Conservation (phyloP, 2,329 filamentous ascomycete genomes). For the Trichoderma harzianum region DNA sequence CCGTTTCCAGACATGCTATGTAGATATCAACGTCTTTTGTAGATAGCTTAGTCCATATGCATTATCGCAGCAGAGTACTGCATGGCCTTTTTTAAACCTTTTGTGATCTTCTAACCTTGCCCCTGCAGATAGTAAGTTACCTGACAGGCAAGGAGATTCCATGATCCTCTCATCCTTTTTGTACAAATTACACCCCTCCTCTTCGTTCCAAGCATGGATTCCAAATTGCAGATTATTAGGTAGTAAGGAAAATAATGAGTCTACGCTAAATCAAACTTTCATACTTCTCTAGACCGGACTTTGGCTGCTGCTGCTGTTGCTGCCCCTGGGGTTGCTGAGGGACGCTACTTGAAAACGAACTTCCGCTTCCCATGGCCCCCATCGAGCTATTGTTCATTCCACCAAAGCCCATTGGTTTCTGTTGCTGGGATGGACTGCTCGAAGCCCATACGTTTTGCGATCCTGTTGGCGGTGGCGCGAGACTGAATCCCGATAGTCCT, state of each 20-base stretch:
- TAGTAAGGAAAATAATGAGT: not conserved
- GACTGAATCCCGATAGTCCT: constrained; percentile 42
- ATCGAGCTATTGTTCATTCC: constrained; percentile 22
- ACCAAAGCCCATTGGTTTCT: constrained; percentile 19
- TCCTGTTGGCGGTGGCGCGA: constrained; percentile 41
- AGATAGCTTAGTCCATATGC: no score
- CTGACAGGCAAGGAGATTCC: not conserved
- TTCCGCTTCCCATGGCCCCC: constrained; percentile 17
- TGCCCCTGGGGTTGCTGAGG: not conserved
- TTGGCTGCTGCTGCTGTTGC: constrained; percentile 29
- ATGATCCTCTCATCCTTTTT: not conserved
- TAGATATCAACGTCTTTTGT: not conserved
- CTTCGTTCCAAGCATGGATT: not conserved
- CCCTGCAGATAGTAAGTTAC: not conserved
- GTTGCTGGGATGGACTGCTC: not conserved
- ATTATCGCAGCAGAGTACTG: no score
- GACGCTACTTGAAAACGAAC: constrained; percentile 25
- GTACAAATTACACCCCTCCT: not conserved
- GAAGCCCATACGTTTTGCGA: constrained; percentile 24
- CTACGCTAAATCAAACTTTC: constrained; percentile 57
- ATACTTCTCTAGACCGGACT: constrained; percentile 63
- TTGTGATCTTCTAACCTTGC: not conserved
- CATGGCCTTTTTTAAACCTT: not conserved
- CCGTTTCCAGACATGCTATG: not conserved
- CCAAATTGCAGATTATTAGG: not conserved